Evolutionary conservation across 495 filamentous ascomycete species (phyloP), one percentile per base, ranked within the genome.

Genomic region (Podospora pseudocomata): DNA sequence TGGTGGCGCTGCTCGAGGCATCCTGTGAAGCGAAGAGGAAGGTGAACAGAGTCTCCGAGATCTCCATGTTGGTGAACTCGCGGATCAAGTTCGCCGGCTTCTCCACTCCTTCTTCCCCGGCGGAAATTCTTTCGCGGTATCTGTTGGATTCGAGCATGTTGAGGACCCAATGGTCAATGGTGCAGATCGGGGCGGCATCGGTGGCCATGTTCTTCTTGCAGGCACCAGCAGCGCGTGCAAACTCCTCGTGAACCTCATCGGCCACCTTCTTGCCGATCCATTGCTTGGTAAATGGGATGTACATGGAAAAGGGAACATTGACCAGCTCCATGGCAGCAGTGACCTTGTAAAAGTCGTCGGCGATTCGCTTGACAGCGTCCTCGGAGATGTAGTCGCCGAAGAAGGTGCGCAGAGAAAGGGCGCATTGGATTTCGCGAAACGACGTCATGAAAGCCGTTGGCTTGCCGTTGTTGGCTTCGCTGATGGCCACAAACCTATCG

Each of bases 1-100:
- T 96, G 69, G 84, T 86, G 63, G 94, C 93, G 62, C 91, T 92
- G 76, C 90, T 93, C 60, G 93, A 93, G 64, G 94, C 94, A 79
- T 97, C 94, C 79, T 97, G 94, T 28, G 91, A 94, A 57, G 94
- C 94, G 79, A 97, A 97, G 59, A 97, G 84, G 85, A 97, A 96
- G 57, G 94, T 96, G 82, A 97, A 94, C 65, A 97, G 72, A 2
- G 94, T 97, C 82, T 93, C 90, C 66, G 91, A 84, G 72, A 97
- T 96, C 78, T 97, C 94, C 65, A 86, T 90, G 73, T 97, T 89
- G 76, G 86, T 87, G 79, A 97, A 97, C 34, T 89, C 85, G 73
- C 93, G 91, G 61, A 97, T 85, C 34, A 95, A 78, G 76, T 87
- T 87, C 4, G 86, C 73, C 32, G 92, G 93, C 85, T 95, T 96